A percentile compares a stretch with the other conserved stretches of the same genome.
These are phyloP conservation scores for Venturia nashicola DNA, from an alignment of 2,329 filamentous ascomycete species.

Conservation along the genomic window DNA sequence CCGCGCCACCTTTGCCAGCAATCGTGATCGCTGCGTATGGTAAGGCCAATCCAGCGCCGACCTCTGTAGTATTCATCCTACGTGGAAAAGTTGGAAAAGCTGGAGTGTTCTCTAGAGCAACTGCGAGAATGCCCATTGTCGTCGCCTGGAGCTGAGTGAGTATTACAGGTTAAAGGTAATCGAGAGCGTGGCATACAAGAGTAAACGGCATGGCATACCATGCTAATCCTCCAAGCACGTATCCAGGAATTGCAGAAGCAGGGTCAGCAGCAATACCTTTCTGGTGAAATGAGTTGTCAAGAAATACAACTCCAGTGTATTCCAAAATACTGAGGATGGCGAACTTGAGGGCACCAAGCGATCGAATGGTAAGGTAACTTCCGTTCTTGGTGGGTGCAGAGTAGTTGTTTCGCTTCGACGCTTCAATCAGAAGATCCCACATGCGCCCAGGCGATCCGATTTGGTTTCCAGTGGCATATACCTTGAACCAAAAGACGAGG, in stretches of 20 bases:
- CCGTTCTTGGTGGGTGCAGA: constrained; percentile 53
- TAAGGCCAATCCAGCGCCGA: constrained; percentile 17
- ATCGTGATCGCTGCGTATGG: constrained; percentile 22
- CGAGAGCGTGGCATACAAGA: constrained; percentile 5
- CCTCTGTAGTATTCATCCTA: constrained; percentile 14
- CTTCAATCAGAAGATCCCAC: constrained; percentile 18
- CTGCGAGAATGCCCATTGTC: constrained; percentile 17
- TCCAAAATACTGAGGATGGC: constrained; percentile 30
- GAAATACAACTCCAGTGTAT: constrained; percentile 16
- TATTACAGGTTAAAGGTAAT: not conserved
- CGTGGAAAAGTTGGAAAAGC: constrained; percentile 21
- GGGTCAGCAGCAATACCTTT: constrained; percentile 19
- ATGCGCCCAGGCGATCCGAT: constrained; percentile 15
- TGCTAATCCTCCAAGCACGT: constrained; percentile 14
- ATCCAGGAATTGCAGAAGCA: constrained; percentile 14
- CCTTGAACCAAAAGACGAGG: constrained; percentile 29
- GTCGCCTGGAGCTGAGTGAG: constrained; percentile 25
- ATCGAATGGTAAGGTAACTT: constrained; percentile 15
- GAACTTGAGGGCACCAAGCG: constrained; percentile 24
- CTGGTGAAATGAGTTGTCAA: constrained; percentile 18
- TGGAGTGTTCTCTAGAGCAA: constrained; percentile 15
- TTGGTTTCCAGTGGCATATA: constrained; percentile 13
- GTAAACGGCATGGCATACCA: constrained; percentile 17
- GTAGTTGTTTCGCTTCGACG: constrained; percentile 34
- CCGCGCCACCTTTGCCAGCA: constrained; percentile 24